phyloP scores from a whole-genome alignment of 805 yeast genomes.

The Metschnikowia proteae region DNA sequence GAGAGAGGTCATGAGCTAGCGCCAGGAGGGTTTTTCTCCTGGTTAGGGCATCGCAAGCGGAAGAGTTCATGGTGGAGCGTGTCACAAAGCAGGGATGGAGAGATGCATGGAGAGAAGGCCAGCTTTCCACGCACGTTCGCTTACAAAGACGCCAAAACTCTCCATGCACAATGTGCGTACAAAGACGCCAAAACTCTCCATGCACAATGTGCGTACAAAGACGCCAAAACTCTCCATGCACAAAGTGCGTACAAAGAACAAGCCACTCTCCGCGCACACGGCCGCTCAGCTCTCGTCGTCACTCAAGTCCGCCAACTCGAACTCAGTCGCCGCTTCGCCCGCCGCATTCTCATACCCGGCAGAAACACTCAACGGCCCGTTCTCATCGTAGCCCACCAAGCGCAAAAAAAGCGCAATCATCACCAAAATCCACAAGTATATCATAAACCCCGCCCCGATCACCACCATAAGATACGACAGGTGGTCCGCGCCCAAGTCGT shows the following conservation, averaged over 20 bases:
- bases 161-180: background rate
- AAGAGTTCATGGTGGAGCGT: background rate
- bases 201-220: background rate
- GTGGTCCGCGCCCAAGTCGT: conserved; percentile 76
- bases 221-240: background rate
- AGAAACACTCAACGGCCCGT: conserved; percentile 27
- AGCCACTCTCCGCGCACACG: background rate
- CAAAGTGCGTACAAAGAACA: background rate
- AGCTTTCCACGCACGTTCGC: background rate
- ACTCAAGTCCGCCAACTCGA: conserved; percentile 33
- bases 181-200: background rate
- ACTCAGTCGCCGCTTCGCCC: conserved; percentile 26
- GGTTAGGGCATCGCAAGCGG: background rate
- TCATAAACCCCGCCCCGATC: conserved; percentile 67
- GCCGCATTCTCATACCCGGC: conserved; percentile 17
- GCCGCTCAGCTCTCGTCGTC: conserved; percentile 8
- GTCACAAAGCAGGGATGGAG: background rate
- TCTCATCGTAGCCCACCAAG: conserved; percentile 40
- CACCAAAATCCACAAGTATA: conserved; percentile 63
- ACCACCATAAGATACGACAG: conserved; percentile 75
- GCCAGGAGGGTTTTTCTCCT: background rate
- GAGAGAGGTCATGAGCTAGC: background rate
- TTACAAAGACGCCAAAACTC: background rate
- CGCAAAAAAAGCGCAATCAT: conserved; percentile 55
- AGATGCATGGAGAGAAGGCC: too few relatives aligned